Evolutionary conservation across 1,139 yeast genomes (phyloP).

Genomic region (Taphrina deformans): DNA sequence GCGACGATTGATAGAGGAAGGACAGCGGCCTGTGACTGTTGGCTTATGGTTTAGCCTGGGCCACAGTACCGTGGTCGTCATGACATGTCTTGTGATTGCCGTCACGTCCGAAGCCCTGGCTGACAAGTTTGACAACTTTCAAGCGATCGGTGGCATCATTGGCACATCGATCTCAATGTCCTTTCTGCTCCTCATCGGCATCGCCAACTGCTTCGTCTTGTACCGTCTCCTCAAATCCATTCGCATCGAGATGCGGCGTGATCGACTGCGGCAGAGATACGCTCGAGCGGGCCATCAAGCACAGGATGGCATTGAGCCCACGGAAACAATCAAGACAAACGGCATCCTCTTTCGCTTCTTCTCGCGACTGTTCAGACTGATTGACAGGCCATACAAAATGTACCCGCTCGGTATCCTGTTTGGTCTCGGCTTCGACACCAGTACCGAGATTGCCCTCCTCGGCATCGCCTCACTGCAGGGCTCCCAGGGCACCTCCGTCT

Average conservation of each 20-base stretch:
- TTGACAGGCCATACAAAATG: constrained; percentile 36
- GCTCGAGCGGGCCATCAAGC: background rate
- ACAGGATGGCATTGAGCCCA: background rate
- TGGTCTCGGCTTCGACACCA: constrained; percentile 36
- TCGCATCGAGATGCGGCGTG: background rate
- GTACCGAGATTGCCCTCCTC: constrained; percentile 34
- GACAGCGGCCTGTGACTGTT: constrained; percentile 30
- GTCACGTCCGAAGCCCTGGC: constrained; percentile 34
- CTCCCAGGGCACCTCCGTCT: constrained; percentile 23
- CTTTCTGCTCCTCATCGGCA: constrained; percentile 27
- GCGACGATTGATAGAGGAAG: constrained; percentile 31
- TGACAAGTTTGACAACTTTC: constrained; percentile 18
- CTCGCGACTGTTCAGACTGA: constrained; percentile 18
- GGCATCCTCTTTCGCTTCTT: constrained; percentile 19
- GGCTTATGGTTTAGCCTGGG: constrained; percentile 35
- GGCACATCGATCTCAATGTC: constrained; percentile 33
- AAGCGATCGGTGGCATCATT: constrained; percentile 34
- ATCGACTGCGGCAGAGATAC: background rate
- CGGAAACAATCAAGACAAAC: constrained; percentile 6
- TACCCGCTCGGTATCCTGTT: constrained; percentile 35
- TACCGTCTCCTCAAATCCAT: constrained; percentile 3
- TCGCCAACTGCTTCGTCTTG: constrained; percentile 21
- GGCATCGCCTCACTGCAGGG: constrained; percentile 35
- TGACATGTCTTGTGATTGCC: constrained; percentile 34
- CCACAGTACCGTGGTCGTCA: constrained; percentile 34